These are phyloP conservation scores for Ophidiomyces ophidiicola DNA, from an alignment of 2,329 filamentous ascomycete species.

Conservation along the genomic window DNA sequence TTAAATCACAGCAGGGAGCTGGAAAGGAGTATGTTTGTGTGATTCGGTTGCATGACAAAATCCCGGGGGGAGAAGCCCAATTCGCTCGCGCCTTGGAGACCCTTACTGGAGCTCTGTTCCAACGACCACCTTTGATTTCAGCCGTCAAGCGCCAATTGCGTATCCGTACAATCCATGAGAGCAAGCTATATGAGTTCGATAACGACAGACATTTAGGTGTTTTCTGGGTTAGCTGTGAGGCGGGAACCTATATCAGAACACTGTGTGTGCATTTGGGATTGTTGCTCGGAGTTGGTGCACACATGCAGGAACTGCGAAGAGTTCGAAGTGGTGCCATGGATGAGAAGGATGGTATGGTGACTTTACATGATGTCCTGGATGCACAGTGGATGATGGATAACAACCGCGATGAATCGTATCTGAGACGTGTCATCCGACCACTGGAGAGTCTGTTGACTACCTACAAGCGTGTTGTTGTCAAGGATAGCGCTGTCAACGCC, in stretches of 20 bases:
- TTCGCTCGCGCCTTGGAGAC: conserved; percentile 91
- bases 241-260: conserved; percentile 96
- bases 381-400: conserved; percentile 96
- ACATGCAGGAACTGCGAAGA: conserved; percentile 96
- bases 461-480: conserved; percentile 96
- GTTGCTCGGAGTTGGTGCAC: conserved; percentile 69
- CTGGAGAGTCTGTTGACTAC: conserved; percentile 82
- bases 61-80: conserved; percentile 84
- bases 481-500: conserved; percentile 91
- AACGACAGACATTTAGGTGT: conserved; percentile 95
- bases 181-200: conserved; percentile 93
- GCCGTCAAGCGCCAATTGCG: conserved; percentile 97
- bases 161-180: conserved; percentile 96
- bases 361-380: conserved; percentile 87
- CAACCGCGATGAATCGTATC: conserved; percentile 82
- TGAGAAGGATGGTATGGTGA: conserved; percentile 78
- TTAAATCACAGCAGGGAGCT: conserved; percentile 97
- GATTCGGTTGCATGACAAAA: conserved; percentile 86
- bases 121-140: conserved; percentile 91
- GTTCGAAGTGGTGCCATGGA: conserved; percentile 92
- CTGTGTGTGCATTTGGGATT: conserved; percentile 87
- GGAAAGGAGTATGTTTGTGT: conserved; percentile 99
- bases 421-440: conserved; percentile 81
- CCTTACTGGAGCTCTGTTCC: conserved; percentile 90
- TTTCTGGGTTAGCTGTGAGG: conserved; percentile 99